Evolutionary conservation across 225 moss, liverwort and hornwort genomes (phyloP).

Genomic region (Polytrichum commune): DNA sequence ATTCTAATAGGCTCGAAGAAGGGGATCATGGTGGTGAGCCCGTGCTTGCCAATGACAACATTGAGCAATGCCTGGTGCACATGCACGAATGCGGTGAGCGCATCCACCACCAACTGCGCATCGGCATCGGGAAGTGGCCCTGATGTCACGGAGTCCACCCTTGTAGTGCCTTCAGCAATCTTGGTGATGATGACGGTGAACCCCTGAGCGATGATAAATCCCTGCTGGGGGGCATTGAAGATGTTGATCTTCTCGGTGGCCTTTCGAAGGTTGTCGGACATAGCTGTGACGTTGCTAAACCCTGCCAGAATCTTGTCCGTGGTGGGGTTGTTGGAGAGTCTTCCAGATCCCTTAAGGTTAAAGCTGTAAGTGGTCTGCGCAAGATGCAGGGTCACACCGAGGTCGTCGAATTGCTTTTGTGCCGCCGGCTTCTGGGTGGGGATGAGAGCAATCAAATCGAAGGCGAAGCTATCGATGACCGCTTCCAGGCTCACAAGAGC

Average conservation of each 20-base stretch:
- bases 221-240: neutral
- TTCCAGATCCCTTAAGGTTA: neutral
- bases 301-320: conserved; percentile 3
- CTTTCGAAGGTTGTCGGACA: conserved; percentile 7
- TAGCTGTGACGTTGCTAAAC: conserved; percentile 12
- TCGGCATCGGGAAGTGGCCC: conserved; percentile 9
- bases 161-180: conserved; percentile 9
- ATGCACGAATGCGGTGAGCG: conserved; percentile 22
- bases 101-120: conserved; percentile 23
- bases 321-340: neutral
- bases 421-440: conserved; percentile 12
- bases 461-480: conserved; percentile 4
- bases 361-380: conserved; percentile 13
- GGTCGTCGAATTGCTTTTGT: neutral
- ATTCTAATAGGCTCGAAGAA: conserved; percentile 20
- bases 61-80: conserved; percentile 29
- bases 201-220: conserved; percentile 3
- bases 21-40: conserved; percentile 3
- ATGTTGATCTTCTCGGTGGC: neutral
- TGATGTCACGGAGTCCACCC: neutral
- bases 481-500: conserved; percentile 13
- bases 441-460: neutral
- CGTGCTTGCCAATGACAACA: conserved; percentile 28
- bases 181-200: conserved; percentile 17
- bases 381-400: conserved; percentile 13